phyloP scores from a whole-genome alignment of 352 stramenopile genomes.

The Phytopythium ostracodes region DNA sequence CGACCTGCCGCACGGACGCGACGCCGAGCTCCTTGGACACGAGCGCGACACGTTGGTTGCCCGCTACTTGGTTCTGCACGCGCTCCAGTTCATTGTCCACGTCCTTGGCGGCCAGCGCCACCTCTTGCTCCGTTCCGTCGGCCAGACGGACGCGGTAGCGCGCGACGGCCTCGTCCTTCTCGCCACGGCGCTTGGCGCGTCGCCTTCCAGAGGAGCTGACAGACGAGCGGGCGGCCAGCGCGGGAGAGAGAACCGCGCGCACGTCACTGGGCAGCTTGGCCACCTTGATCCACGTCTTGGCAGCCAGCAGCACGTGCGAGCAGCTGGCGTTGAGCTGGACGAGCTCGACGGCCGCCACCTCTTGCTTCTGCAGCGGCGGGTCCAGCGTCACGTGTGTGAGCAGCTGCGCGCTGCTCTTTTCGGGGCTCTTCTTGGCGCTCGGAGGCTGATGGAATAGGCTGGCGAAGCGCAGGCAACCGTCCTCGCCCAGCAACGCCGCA shows the following conservation, averaged over 20 bases:
- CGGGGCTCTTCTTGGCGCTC: conserved; percentile 1
- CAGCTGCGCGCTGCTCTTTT: conserved; percentile 12
- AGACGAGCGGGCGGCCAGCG: conserved; percentile 6
- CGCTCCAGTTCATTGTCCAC: conserved; percentile 23
- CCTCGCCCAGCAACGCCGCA: conserved; percentile 42
- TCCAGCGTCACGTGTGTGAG: conserved; percentile 59
- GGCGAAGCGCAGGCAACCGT: conserved; percentile 46
- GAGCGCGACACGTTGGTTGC: conserved; percentile 28
- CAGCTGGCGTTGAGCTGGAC: conserved; percentile 55
- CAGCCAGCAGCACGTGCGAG: conserved; percentile 48
- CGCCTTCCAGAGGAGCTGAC: conserved; percentile 10
- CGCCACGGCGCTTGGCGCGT: conserved; percentile 4
- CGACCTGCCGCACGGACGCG: conserved; percentile 43
- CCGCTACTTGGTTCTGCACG: conserved; percentile 15
- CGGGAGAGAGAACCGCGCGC: conserved; percentile 4
- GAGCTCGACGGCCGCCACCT: conserved; percentile 49
- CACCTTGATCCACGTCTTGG: conserved; percentile 58
- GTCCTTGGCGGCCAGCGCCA: conserved; percentile 12
- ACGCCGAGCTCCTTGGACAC: conserved; percentile 55
- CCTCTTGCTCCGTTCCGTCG: conserved; percentile 32
- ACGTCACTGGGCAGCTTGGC: conserved; percentile 35
- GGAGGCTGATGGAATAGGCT: conserved; percentile 40
- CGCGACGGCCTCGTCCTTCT: conserved; percentile 12
- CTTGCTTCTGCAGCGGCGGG: conserved; percentile 39
- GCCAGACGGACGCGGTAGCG: conserved; percentile 49